Base-by-base conservation (phyloP, 495 filamentous ascomycete genomes). In the Penicillium bialowiezense region DNA sequence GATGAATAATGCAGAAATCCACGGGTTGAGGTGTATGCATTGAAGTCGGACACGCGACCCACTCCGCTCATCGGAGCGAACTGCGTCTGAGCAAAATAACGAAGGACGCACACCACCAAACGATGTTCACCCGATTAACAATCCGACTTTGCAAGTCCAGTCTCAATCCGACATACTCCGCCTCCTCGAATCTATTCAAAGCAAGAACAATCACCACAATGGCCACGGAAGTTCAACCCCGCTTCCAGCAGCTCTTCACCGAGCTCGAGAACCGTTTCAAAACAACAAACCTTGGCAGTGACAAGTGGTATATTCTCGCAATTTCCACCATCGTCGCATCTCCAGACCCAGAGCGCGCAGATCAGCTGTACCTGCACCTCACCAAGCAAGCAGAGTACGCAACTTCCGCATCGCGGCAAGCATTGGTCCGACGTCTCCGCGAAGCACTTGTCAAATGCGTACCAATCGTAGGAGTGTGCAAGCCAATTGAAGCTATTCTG, bases 231-330 rank as follows among this genome's bases (percentile, higher is more conserved):
- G 41, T 68, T 13, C 44, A 66, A 13, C 66, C 68, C 58, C 56
- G 52, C 57, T 69, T 60, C 56, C 31, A 46, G 26, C 19, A 59
- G 33, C 65, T 85, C 28, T 81, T 85, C 68, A 52, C 73, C 35
- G 59, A 63, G 24, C 63, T 83, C 3, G 75, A 83, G 57, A 48
- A 73, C 42, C 70, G 70, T 43, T 81, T 83, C 56, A 70, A 75
- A 23, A 57, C 65, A 1, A 70, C 71, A 20, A 67, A 56, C 14
- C 58, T 81, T 12, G 76, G 77, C 21, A 52, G 52, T 21, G 76
- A 81, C 32, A 75, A 76, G 66, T 85, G 81, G 80, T 78, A 81
- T 45, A 70, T 85, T 20, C 65, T 81, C 3, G 75, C 74, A 6
- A 61, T 68, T 3, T 45, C 75, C n/a, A 71, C 73, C 0, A 54